These are phyloP conservation scores for Agaricus subrufescens DNA, from an alignment of 768 basidiomycete genomes.

Conservation along the genomic window DNA sequence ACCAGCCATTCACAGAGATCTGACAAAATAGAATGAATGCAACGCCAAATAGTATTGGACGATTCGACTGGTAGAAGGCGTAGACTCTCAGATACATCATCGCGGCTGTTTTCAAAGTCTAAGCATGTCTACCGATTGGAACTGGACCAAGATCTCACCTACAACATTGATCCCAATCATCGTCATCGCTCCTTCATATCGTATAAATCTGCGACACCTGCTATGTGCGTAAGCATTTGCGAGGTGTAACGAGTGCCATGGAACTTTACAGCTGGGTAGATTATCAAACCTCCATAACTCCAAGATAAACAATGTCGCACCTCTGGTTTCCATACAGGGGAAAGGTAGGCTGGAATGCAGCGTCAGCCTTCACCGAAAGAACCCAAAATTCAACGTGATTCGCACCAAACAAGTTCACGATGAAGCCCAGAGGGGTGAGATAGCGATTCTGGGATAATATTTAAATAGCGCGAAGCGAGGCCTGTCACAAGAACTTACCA, in stretches of 20 bases:
- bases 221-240: background rate
- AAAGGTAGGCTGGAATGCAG: constrained; percentile 30
- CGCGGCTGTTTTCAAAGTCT: constrained; percentile 18
- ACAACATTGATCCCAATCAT: constrained; percentile 47
- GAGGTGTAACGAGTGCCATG: background rate
- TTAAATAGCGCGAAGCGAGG: background rate
- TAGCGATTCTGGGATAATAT: constrained; percentile 50
- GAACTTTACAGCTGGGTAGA: constrained; percentile 2
- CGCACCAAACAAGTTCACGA: constrained; percentile 48
- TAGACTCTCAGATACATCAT: constrained; percentile 55
- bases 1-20: constrained; percentile 44
- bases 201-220: constrained; percentile 41
- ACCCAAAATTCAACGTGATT: background rate
- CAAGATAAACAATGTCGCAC: constrained; percentile 16
- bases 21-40: constrained; percentile 35
- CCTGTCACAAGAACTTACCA: constrained; percentile 22
- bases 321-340: constrained; percentile 32
- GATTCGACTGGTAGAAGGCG: constrained; percentile 29
- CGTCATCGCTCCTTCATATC: constrained; percentile 49
- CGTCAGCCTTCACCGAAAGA: background rate
- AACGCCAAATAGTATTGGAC: constrained; percentile 22
- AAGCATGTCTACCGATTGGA: background rate
- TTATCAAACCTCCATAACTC: background rate
- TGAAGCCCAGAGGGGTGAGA: constrained; percentile 55
- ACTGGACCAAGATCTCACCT: constrained; percentile 18